Conservation (phyloP, 495 filamentous ascomycete genomes). For the Annulohypoxylon maeteangense region DNA sequence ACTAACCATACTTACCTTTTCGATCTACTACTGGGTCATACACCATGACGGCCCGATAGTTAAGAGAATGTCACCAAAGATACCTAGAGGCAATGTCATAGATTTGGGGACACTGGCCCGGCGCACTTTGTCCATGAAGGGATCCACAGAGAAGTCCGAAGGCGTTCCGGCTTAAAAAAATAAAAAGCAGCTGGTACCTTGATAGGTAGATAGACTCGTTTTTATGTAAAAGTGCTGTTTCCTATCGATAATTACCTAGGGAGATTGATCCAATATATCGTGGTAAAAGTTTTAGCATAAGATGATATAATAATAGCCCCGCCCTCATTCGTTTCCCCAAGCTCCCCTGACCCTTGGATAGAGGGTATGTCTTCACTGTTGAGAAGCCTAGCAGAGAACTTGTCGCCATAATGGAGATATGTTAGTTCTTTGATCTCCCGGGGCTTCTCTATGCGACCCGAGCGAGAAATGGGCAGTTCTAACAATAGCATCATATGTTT, state of each 20-base stretch:
- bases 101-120: slow-evolving; percentile 28
- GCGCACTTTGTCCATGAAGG: slow-evolving; percentile 16
- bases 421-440: slow-evolving; percentile 41
- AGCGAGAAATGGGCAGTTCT: slow-evolving; percentile 40
- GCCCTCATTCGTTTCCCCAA: background rate
- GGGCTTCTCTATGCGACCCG: slow-evolving; percentile 20
- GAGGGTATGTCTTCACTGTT: background rate
- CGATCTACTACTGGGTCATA: slow-evolving; percentile 44
- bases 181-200: background rate
- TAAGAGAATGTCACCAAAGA: slow-evolving; percentile 36
- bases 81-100: slow-evolving; percentile 13
- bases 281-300: background rate
- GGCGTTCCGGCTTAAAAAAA: background rate
- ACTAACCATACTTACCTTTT: slow-evolving; percentile 38
- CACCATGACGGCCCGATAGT: slow-evolving; percentile 34
- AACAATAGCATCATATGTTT: slow-evolving; percentile 43
- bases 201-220: background rate
- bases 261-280: slow-evolving; percentile 22
- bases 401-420: slow-evolving; percentile 39
- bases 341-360: background rate
- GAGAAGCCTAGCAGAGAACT: slow-evolving; percentile 36
- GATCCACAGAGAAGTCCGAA: slow-evolving; percentile 10
- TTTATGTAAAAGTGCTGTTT: background rate
- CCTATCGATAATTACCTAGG: background rate
- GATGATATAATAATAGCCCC: slow-evolving; percentile 11